Base-by-base conservation (phyloP, 148 eudicot genomes). In the Gaultheria prostrata region DNA sequence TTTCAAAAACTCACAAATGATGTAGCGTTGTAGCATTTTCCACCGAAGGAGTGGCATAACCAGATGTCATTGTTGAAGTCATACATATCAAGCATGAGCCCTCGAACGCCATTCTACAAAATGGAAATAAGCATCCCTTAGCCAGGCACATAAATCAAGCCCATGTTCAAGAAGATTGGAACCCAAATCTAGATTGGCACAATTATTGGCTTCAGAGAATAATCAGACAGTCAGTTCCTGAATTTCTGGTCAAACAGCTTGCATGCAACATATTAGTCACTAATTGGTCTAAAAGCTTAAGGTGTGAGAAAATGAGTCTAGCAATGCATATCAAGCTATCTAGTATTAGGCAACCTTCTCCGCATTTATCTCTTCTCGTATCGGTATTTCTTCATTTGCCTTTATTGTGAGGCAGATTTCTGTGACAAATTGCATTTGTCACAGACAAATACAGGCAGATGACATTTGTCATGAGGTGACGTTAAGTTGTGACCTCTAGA, bases 61-160 rank as follows among this genome's bases (percentile, higher is more conserved):
- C 98, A 96, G 72, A 96, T 91, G 86, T 90, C 93, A 39, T 91
- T 90, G 85, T 89, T 78, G 86, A 92, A 94, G 84, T 96, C 99
- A 76, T 96, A 96, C 95, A 96, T 92, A 85, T 96, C 99, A 56
- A 96, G 90, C 99, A 96, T 96, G 45, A 96, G 89, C 46, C 98
- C 99, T 84, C 99, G 94, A 75, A 93, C 95, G 14, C 99, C 99
- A 91, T 96, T 94, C 99, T 96, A 75, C 87, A 90, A 30, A 26
- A 85, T 4, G 20, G 35, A 1, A 43, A 45, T 32, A 26, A 57
- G 72, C 20, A 50, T 8, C 20, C 39, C 69, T 78, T 53, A 79
- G 43, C 57, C 49, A 39, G 9, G 15, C 30, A 71, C 3, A 12
- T 35, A 8, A 39, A 32, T 57, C 11, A 79, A 79, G 35, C 71